Percentiles rank a stretch among this genome's conserved stretches.
Conservation (phyloP, 345 rosid species). For the Camelina sativa region DNA sequence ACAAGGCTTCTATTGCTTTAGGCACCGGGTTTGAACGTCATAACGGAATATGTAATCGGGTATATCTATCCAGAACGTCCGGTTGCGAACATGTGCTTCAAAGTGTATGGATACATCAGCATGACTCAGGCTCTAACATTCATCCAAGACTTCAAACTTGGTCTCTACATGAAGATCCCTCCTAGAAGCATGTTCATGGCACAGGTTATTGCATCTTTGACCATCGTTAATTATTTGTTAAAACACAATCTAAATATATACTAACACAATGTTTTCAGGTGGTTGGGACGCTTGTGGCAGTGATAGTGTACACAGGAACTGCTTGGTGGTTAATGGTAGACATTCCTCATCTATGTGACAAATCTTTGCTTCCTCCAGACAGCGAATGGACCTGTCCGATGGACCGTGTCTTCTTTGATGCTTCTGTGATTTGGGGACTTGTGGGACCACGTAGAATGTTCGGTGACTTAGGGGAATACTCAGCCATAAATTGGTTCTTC, state of each 20-base stretch:
- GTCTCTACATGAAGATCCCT: conserved; percentile 95
- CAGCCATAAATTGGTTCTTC: conserved; percentile 73
- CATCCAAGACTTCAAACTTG: conserved; percentile 75
- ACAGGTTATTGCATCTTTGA: conserved; percentile 14
- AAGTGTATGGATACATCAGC: conserved; percentile 87
- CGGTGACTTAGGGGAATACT: conserved; percentile 70
- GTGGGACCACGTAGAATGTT: conserved; percentile 82
- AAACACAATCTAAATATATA: background rate
- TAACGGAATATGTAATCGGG: conserved; percentile 80
- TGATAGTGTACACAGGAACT: conserved; percentile 55
- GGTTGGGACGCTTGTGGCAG: conserved; percentile 66
- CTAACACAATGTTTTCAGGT: conserved; percentile 49
- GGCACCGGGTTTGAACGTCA: conserved; percentile 74
- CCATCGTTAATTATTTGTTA: background rate
- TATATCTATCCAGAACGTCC: conserved; percentile 79
- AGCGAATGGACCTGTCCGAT: conserved; percentile 83
- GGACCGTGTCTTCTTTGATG: conserved; percentile 72
- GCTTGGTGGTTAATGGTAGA: conserved; percentile 91
- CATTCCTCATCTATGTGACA: conserved; percentile 70
- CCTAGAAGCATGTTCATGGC: conserved; percentile 86
- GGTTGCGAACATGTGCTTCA: conserved; percentile 93
- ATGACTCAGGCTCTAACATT: conserved; percentile 78
- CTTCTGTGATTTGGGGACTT: conserved; percentile 89
- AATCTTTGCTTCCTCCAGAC: conserved; percentile 50
- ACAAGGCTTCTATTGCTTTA: conserved; percentile 16